Evolutionary conservation across 305 asterid genomes (phyloP), one percentile per base, ranked within the genome.

Genomic region (Andrographis paniculata): DNA sequence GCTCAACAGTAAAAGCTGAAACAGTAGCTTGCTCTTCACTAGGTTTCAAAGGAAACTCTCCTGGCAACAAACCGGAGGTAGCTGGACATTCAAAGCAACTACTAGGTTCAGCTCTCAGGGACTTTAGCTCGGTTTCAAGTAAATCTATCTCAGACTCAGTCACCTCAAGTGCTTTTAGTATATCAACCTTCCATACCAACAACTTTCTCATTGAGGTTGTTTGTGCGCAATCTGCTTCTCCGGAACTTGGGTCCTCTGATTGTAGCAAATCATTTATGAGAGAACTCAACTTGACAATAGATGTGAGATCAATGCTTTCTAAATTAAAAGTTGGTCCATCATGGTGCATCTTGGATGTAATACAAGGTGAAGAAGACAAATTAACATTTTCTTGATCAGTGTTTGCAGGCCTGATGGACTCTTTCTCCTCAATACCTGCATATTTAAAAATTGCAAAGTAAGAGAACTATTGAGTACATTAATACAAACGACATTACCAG

Each of bases 121-220:
- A 73, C 66, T 75, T 92, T 58, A 81, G 73, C 61, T 84, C 85
- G 55, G 79, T 76, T 66, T 87, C 99, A 60, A 87, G 88, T 48
- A 65, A 65, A 72, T 92, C 99, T 66, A 87, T 78, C 74, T 82
- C 91, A 35, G 84, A 65, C 69, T 84, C 97, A 22, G 93, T 84
- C 65, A 60, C 65, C 78, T 84, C 99, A 51, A 92, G 55, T 18
- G 80, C 87, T 69, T 92, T 92, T 50, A 77, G 52, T 60, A 76
- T 48, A 55, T 74, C 79, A 61, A 60, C 80, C 73, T 79, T 92
- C 95, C 77, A 84, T 21, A 76, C 72, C 46, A 67, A 38, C 76
- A 92, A 64, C 71, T 87, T 84, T 61, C 68, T 84, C 68, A 74
- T 60, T 24, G 93, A 78, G 51, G 86, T 65, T 45, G 81, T 58